Percentiles rank a stretch among this genome's conserved stretches.
phyloP scores from a whole-genome alignment of 768 basidiomycete species.

The Paxillus ammoniavirescens region DNA sequence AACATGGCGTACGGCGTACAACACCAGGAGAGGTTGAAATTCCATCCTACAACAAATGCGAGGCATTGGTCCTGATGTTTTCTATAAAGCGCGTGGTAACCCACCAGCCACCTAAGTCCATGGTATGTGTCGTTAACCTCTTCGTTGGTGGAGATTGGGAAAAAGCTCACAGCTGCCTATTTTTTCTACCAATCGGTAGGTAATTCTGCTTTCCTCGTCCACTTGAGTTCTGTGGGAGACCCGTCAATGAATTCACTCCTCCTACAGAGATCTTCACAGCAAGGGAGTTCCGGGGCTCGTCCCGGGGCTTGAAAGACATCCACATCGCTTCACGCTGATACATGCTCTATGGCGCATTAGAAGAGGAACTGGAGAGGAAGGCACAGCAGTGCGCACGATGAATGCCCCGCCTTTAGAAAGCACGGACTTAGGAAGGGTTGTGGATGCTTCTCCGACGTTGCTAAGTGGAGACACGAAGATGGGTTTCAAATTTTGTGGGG shows the following conservation, averaged over 20 bases:
- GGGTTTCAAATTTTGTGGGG: background rate
- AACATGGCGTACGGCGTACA: background rate
- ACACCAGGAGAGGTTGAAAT: slow-evolving; percentile 23
- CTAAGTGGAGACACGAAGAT: background rate
- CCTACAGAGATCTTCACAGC: slow-evolving; percentile 32
- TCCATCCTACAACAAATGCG: slow-evolving; percentile 7
- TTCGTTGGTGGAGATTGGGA: background rate
- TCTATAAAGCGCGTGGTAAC: background rate
- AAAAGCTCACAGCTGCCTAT: background rate
- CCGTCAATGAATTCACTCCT: slow-evolving; percentile 30
- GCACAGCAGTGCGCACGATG: slow-evolving; percentile 16
- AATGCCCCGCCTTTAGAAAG: slow-evolving; percentile 24
- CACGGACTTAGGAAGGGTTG: slow-evolving; percentile 17
- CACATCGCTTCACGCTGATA: slow-evolving; percentile 32
- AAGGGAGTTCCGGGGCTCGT: background rate
- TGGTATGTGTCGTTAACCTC: background rate
- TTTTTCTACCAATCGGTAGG: background rate
- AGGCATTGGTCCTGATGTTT: no score
- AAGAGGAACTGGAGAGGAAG: background rate
- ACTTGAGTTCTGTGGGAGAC: background rate
- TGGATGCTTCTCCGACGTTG: slow-evolving; percentile 12
- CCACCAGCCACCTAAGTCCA: background rate
- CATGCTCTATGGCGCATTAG: slow-evolving; percentile 14
- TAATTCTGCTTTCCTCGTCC: slow-evolving; percentile 23
- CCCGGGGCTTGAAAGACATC: slow-evolving; percentile 19